A percentile compares a stretch with the other conserved stretches of the same genome.
Evolutionary conservation across 164 flowering plant species (phyloP).

Genomic region (Aristolochia californica): DNA sequence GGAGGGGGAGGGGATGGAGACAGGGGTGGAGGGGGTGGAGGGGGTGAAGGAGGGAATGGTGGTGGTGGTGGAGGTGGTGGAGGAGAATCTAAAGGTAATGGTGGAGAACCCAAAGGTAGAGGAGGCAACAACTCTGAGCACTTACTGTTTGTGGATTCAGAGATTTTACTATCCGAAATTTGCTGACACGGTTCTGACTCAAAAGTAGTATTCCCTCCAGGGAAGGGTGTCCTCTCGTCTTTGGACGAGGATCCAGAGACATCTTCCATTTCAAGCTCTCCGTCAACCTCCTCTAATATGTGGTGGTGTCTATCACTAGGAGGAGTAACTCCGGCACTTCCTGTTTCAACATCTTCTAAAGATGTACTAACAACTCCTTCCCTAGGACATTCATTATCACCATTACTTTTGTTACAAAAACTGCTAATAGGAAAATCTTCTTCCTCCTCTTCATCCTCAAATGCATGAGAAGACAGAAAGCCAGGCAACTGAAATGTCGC

Average conservation of each 20-base stretch:
- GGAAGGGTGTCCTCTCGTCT: slow-evolving; percentile 27
- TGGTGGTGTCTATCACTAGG: slow-evolving; percentile 59
- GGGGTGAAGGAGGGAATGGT: slow-evolving; percentile 20
- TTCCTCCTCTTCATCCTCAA: slow-evolving; percentile 65
- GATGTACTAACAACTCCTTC: slow-evolving; percentile 14
- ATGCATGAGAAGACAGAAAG: slow-evolving; percentile 50
- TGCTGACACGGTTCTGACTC: slow-evolving; percentile 19
- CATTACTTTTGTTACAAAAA: slow-evolving; percentile 22
- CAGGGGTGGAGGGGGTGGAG: slow-evolving; percentile 16
- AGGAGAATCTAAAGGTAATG: slow-evolving; percentile 41
- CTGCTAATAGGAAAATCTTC: slow-evolving; percentile 25
- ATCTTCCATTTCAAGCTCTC: slow-evolving; percentile 95
- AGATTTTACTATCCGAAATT: slow-evolving; percentile 12
- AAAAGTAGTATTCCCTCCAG: slow-evolving; percentile 12
- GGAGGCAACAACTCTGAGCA: slow-evolving; percentile 32
- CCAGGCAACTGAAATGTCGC: slow-evolving; percentile 94
- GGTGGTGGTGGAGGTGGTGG: slow-evolving; percentile 26
- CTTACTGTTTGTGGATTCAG: slow-evolving; percentile 21
- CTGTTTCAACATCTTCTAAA: slow-evolving; percentile 27
- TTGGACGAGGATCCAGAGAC: slow-evolving; percentile 46
- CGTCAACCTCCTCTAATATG: slow-evolving; percentile 76
- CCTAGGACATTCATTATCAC: slow-evolving; percentile 20
- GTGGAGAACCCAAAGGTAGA: slow-evolving; percentile 58
- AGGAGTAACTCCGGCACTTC: slow-evolving; percentile 32
- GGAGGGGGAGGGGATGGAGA: slow-evolving; percentile 13